Evolutionary conservation across 2,329 filamentous ascomycete genomes (phyloP).

Genomic region (Exophiala viscosa): DNA sequence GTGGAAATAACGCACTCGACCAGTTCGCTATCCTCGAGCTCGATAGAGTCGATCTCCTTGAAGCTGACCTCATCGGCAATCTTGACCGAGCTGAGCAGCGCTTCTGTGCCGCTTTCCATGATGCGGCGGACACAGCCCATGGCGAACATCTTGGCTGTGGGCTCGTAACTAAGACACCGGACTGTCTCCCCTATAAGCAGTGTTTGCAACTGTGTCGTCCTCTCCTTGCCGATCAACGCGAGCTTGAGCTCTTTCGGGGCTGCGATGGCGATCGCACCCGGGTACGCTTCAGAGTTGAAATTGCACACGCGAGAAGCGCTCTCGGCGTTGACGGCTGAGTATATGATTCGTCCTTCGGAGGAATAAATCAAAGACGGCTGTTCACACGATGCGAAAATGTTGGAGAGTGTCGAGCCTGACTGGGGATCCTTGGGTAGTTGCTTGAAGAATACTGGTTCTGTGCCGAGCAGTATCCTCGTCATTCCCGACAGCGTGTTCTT

Average conservation of each 20-base stretch:
- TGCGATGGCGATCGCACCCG: slow-evolving; percentile 74
- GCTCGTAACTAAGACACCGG: slow-evolving; percentile 79
- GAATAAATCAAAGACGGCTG: slow-evolving; percentile 92
- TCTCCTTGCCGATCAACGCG: slow-evolving; percentile 73
- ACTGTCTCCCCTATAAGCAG: slow-evolving; percentile 78
- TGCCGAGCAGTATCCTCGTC: slow-evolving; percentile 81
- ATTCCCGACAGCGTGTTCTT: slow-evolving; percentile 65
- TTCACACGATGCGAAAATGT: slow-evolving; percentile 89
- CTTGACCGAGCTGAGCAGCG: slow-evolving; percentile 74
- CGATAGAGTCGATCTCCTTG: slow-evolving; percentile 68
- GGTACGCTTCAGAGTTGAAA: slow-evolving; percentile 78
- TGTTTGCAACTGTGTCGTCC: slow-evolving; percentile 82
- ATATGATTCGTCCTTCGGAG: slow-evolving; percentile 80
- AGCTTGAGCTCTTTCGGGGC: slow-evolving; percentile 74
- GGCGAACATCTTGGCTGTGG: slow-evolving; percentile 73
- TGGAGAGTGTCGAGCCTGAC: slow-evolving; percentile 58
- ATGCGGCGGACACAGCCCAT: slow-evolving; percentile 79
- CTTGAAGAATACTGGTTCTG: slow-evolving; percentile 77
- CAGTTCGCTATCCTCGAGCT: slow-evolving; percentile 66
- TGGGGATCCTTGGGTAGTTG: slow-evolving; percentile 58
- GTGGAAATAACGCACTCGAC: slow-evolving; percentile 81
- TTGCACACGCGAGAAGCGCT: slow-evolving; percentile 76
- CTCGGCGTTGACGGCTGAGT: slow-evolving; percentile 88
- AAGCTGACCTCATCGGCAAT: slow-evolving; percentile 90
- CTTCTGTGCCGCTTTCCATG: slow-evolving; percentile 66